phyloP scores from a whole-genome alignment of 768 basidiomycete species.

The Mycena rosella region DNA sequence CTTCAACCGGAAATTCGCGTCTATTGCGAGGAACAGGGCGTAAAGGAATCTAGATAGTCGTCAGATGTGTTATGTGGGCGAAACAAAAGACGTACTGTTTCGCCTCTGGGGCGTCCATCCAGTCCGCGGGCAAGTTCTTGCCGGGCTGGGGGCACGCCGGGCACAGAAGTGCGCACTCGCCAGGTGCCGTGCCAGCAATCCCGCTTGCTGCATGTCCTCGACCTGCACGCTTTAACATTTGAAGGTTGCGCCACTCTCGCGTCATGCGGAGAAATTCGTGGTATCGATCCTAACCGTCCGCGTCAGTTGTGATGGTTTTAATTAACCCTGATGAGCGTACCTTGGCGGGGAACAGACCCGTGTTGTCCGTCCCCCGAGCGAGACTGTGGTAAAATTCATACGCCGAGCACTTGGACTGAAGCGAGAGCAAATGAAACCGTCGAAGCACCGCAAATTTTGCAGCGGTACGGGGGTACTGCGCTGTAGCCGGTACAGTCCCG shows the following conservation, averaged over 20 bases:
- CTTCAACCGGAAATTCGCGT: slow-evolving; percentile 20
- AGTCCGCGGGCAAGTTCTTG: slow-evolving; percentile 41
- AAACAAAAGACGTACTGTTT: slow-evolving; percentile 15
- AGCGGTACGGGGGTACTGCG: slow-evolving; percentile 14
- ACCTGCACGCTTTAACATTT: slow-evolving; percentile 39
- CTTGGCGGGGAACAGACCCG: neutral
- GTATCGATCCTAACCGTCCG: slow-evolving; percentile 38
- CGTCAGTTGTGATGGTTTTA: too few species aligned
- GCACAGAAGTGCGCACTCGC: slow-evolving; percentile 43
- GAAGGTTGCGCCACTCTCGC: slow-evolving; percentile 36
- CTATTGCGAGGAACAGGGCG: slow-evolving; percentile 37
- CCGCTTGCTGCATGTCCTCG: slow-evolving; percentile 32
- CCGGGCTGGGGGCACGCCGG: slow-evolving; percentile 46
- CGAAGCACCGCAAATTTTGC: slow-evolving; percentile 24
- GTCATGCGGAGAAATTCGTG: slow-evolving; percentile 26
- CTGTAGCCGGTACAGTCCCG: slow-evolving; percentile 28
- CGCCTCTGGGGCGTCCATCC: slow-evolving; percentile 33
- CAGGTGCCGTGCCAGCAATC: slow-evolving; percentile 26
- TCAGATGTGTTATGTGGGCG: neutral
- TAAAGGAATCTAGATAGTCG: slow-evolving; percentile 31
- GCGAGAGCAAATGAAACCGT: slow-evolving; percentile 23
- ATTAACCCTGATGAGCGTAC: neutral
- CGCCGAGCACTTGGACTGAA: slow-evolving; percentile 18
- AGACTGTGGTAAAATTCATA: slow-evolving; percentile 36
- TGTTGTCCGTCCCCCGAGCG: neutral